Conservation (phyloP, 1,139 yeast genomes). For the Kurtzmaniella quercitrusa region DNA sequence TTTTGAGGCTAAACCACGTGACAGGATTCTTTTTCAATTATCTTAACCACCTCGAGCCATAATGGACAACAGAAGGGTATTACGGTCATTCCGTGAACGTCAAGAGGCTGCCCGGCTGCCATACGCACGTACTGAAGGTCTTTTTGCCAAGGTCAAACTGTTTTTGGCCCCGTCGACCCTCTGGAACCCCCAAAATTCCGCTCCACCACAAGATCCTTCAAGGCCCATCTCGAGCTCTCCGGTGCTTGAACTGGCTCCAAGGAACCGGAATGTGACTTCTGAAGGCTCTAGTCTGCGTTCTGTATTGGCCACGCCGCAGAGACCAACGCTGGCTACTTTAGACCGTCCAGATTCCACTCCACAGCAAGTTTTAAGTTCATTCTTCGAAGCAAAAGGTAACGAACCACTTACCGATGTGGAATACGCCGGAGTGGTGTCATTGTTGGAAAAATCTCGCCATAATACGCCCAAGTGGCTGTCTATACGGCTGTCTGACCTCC, state of each 20-base stretch:
- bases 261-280: neutral
- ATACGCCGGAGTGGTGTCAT: conserved; percentile 77
- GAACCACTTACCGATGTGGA: conserved; percentile 72
- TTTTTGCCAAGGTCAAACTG: conserved; percentile 31
- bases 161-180: conserved; percentile 19
- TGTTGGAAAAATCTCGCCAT: conserved; percentile 25
- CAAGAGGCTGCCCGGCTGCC: conserved; percentile 18
- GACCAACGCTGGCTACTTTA: neutral
- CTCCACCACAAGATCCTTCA: neutral
- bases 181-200: conserved; percentile 1
- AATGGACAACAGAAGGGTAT: conserved; percentile 46
- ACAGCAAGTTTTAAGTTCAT: conserved; percentile 63
- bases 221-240: neutral
- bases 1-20: neutral
- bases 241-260: neutral
- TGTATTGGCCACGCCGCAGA: conserved; percentile 8
- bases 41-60: conserved; percentile 11
- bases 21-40: neutral
- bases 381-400: conserved; percentile 74
- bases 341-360: conserved; percentile 13
- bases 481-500: neutral
- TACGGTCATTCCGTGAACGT: conserved; percentile 25
- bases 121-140: conserved; percentile 18
- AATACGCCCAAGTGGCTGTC: conserved; percentile 2
- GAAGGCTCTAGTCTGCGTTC: conserved; percentile 5